Percentiles rank a stretch among this genome's conserved stretches.
phyloP scores from a whole-genome alignment of 1,284 basidiomycete genomes.

The Afroboletus lepidellus region DNA sequence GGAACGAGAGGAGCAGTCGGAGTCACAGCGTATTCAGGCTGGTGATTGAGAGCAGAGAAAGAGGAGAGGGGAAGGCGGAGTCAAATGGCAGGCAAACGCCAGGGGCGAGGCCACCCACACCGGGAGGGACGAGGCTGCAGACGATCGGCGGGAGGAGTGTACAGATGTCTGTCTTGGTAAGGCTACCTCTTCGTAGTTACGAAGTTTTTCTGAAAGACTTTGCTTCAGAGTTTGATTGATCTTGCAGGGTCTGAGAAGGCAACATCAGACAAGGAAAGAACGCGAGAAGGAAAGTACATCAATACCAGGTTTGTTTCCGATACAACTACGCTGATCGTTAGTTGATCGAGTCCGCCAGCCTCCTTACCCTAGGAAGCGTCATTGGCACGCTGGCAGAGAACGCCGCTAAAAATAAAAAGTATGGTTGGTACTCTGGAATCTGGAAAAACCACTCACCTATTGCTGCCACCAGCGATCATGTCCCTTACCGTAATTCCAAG shows the following conservation, averaged over 20 bases:
- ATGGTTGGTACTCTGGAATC: neutral
- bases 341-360: constrained; percentile 41
- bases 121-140: constrained; percentile 64
- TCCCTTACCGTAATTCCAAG: constrained; percentile 96
- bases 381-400: constrained; percentile 89
- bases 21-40: constrained; percentile 93
- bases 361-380: constrained; percentile 87
- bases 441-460: constrained; percentile 4
- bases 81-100: constrained; percentile 55
- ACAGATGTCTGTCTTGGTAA: constrained; percentile 76
- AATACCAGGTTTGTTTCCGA: constrained; percentile 67
- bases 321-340: neutral
- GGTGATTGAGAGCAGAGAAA: constrained; percentile 79
- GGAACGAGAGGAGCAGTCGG: constrained; percentile 92
- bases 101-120: constrained; percentile 59
- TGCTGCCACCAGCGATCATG: constrained; percentile 61
- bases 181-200: constrained; percentile 20
- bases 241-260: constrained; percentile 97
- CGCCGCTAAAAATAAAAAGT: constrained; percentile 75
- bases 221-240: constrained; percentile 78
- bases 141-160: constrained; percentile 72
- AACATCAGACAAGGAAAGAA: constrained; percentile 89
- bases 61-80: constrained; percentile 46
- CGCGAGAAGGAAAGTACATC: constrained; percentile 91
- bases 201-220: constrained; percentile 19